Conservation (phyloP, 495 filamentous ascomycete genomes). For the Xanthoparmelia taractica region DNA sequence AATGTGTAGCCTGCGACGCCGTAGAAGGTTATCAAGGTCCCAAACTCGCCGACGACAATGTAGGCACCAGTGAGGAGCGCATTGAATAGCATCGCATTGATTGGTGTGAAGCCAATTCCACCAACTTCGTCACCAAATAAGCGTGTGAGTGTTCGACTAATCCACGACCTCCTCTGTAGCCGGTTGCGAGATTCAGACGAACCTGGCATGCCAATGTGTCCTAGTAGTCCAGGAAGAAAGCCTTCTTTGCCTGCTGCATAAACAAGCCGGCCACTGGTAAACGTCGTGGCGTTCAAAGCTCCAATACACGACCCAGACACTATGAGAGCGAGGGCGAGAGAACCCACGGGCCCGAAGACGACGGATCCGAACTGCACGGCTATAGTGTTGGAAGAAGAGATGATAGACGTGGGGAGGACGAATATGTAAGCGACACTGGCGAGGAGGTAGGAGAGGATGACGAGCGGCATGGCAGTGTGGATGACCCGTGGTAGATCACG, state of each 20-base stretch:
- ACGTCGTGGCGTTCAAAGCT: slow-evolving; percentile 88
- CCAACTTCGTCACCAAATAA: slow-evolving; percentile 55
- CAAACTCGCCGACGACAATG: slow-evolving; percentile 80
- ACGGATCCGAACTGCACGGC: slow-evolving; percentile 88
- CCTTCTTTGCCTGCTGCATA: slow-evolving; percentile 95
- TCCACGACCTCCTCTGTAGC: slow-evolving; percentile 51
- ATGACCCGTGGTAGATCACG: slow-evolving; percentile 91
- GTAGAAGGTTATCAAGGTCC: slow-evolving; percentile 89
- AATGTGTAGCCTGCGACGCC: slow-evolving; percentile 94
- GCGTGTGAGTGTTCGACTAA: slow-evolving; percentile 47
- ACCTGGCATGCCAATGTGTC: slow-evolving; percentile 66
- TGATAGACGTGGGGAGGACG: slow-evolving; percentile 71
- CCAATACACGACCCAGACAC: slow-evolving; percentile 86
- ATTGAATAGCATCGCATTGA: slow-evolving; percentile 83
- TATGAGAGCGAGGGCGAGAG: slow-evolving; percentile 78
- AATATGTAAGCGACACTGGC: slow-evolving; percentile 92
- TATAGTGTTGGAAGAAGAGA: slow-evolving; percentile 82
- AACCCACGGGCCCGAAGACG: slow-evolving; percentile 78
- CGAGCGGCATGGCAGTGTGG: slow-evolving; percentile 92
- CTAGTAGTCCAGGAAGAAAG: slow-evolving; percentile 78
- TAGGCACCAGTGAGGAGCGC: slow-evolving; percentile 62
- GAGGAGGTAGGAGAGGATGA: slow-evolving; percentile 82
- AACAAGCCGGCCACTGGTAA: slow-evolving; percentile 84
- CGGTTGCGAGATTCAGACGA: slow-evolving; percentile 34
- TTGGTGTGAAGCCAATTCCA: slow-evolving; percentile 69